Base-by-base conservation (phyloP, 2,329 filamentous ascomycete species). In the Chaetomium sp. region DNA sequence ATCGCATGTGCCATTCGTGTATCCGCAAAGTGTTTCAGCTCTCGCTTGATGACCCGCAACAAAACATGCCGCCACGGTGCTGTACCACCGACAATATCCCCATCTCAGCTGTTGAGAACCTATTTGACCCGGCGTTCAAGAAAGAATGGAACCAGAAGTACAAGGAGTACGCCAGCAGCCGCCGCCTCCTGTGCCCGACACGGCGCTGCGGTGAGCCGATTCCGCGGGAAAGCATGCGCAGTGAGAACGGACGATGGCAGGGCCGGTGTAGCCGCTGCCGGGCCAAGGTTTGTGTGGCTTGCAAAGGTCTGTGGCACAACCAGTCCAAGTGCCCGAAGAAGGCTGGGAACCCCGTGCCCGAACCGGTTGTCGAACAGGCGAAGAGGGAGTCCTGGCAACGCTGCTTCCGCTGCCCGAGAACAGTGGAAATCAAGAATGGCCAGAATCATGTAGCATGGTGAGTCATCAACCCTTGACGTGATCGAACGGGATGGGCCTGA, bases 391-490 rank as follows among this genome's bases (percentile, higher is more conserved):
- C 87, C 32, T 91, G 86, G 85, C 85, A 89, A 68, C 77, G 82
- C 47, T 96, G 89, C 69, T 85, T 84, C 67, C 84, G 77, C 59
- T 95, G 91, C 72, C 82, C 79, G 60, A 76, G 80, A 41, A 78
- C 88, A 75, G 87, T 95, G 45, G 88, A 95, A 69, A 73, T 90
- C 49, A 86, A 86, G 63, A 88, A 92, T 69, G 89, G 89, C 45
- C 91, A 87, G 70, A 91, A 92, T 71, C 90, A 92, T 68, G 92
- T 95, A 82, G 90, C 84, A 34, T 95, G 90, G 86, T 88, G 75
- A 71, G 82, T 72, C 4, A 9, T 19, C 5, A 32, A 9, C n/a
- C 44, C 52, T 12, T 32, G 38, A 10, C 49, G 4, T 55, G 37
- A 12, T 33, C 9, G 27, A 14, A 27, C 19, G 19, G 12, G 19